Base-by-base conservation (phyloP, 2,329 filamentous ascomycete species). In the Colletotrichum eleusines region DNA sequence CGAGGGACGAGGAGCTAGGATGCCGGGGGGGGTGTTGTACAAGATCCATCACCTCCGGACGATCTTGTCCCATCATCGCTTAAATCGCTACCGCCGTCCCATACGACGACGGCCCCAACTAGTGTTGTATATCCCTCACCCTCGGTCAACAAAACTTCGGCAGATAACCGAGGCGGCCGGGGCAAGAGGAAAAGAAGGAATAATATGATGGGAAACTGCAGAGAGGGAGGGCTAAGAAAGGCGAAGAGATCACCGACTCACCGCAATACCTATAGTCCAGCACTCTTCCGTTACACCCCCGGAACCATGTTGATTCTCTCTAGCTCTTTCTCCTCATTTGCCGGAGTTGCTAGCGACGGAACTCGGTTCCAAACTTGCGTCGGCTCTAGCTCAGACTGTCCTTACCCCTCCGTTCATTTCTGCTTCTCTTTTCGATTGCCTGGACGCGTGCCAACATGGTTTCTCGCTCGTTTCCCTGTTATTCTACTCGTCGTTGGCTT, bases 21-120 rank as follows among this genome's bases (percentile, higher is more conserved):
- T 60, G 53, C 28, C n/a, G 4, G 53, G 50, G 69, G 68, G 69
- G 68, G 69, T 68, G 69, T 63, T 59, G 69, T 59, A 69, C 64
- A 63, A 69, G 69, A 69, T 63, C 65, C 69, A 53, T 55, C 64
- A 59, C 44, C 26, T 59, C 65, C 64, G 69, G 69, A 68, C 64
- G 69, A 71, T 71, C 69, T 71, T 69, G 59, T 59, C 64, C 59
- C 69, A 44, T 69, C 65, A 59, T 69, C 53, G 59, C 44, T 58
- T 54, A 71, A 69, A 51, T 42, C 31, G 50, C 42, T 59, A 26
- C 38, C 58, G 51, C 18, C 38, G 31, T 69, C 58, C 59, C 53
- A 68, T 59, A 53, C 53, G 59, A 71, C 65, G 38, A 63, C 44
- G 40, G 46, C 38, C 38, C 58, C n/a, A 44, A 38, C 65, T 48